Evolutionary conservation across 192 early-diverging fungal species (phyloP).

Genomic region (Coemansia sp.): DNA sequence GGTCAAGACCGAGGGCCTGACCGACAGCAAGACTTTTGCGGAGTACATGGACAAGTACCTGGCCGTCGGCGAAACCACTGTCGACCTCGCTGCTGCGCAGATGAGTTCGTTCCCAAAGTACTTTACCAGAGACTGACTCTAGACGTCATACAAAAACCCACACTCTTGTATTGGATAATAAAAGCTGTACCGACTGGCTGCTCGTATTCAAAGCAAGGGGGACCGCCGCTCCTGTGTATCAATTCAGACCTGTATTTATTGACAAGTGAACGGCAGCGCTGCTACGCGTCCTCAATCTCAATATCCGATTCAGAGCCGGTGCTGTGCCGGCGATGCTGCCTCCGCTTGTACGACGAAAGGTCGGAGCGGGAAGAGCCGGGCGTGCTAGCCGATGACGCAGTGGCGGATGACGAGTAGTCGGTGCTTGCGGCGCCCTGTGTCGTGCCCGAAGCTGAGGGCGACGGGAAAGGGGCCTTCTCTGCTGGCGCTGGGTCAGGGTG

Average conservation of each 20-base stretch:
- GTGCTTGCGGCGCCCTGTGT: neutral
- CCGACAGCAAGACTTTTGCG: slow-evolving; percentile 29
- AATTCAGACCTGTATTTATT: neutral
- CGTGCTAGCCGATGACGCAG: neutral
- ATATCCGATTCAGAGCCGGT: slow-evolving; percentile 16
- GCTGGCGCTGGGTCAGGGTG: neutral
- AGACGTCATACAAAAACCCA: too few relatives aligned
- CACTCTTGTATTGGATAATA: too few relatives aligned
- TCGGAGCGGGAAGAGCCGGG: neutral
- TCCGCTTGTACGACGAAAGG: neutral
- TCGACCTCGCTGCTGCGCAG: slow-evolving; percentile 14
- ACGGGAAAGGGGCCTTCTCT: neutral
- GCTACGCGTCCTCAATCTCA: slow-evolving; percentile 31
- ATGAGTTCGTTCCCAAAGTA: slow-evolving; percentile 20
- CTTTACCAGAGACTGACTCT: slow-evolving; percentile 21
- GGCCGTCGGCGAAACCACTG: slow-evolving; percentile 21
- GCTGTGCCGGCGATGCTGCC: neutral
- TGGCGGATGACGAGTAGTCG: slow-evolving; percentile 1
- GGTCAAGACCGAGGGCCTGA: slow-evolving; percentile 23
- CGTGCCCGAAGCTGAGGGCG: neutral
- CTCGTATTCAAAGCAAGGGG: too few relatives aligned
- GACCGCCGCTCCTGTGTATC: too few relatives aligned
- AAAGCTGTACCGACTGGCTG: too few relatives aligned
- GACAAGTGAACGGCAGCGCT: neutral
- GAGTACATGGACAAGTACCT: slow-evolving; percentile 31